Conservation (phyloP, 78 protist genomes). For the Diacronema lutheri region DNA sequence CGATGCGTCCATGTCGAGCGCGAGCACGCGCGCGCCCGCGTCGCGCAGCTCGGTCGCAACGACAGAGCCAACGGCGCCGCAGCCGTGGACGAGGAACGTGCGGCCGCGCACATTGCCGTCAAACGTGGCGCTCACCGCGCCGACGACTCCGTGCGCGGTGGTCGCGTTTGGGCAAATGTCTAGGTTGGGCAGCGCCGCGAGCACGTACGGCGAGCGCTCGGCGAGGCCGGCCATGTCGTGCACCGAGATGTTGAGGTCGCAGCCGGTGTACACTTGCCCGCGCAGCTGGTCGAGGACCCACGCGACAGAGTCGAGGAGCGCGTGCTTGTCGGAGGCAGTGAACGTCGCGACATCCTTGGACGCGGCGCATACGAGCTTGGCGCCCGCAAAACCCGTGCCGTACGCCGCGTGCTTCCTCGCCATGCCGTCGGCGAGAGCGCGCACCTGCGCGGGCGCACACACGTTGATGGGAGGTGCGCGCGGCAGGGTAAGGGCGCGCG, state of each 20-base stretch:
- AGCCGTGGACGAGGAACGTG: constrained; percentile 15
- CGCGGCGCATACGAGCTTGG: background rate
- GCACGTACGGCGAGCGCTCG: background rate
- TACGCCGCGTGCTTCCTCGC: constrained; percentile 10
- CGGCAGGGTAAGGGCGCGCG: no score
- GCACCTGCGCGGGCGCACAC: no score
- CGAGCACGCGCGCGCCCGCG: background rate
- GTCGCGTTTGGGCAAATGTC: background rate
- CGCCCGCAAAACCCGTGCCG: constrained; percentile 24
- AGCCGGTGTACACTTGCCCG: constrained; percentile 19
- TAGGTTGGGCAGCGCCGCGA: constrained; percentile 21
- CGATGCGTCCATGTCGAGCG: background rate
- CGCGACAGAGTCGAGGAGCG: background rate
- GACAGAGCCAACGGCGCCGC: constrained; percentile 7
- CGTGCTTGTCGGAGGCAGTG: background rate
- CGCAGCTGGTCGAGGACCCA: background rate
- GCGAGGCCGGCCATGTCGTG: constrained; percentile 17
- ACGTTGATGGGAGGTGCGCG: no score
- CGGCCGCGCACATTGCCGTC: background rate
- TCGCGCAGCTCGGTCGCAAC: background rate
- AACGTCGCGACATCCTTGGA: background rate
- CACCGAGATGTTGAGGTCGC: constrained; percentile 9
- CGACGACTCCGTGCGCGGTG: constrained; percentile 23
- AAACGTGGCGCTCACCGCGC: background rate
- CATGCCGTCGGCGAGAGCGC: no score